These are phyloP conservation scores for Bidens hawaiensis DNA, from an alignment of 140 eudicot genomes.

Conservation along the genomic window DNA sequence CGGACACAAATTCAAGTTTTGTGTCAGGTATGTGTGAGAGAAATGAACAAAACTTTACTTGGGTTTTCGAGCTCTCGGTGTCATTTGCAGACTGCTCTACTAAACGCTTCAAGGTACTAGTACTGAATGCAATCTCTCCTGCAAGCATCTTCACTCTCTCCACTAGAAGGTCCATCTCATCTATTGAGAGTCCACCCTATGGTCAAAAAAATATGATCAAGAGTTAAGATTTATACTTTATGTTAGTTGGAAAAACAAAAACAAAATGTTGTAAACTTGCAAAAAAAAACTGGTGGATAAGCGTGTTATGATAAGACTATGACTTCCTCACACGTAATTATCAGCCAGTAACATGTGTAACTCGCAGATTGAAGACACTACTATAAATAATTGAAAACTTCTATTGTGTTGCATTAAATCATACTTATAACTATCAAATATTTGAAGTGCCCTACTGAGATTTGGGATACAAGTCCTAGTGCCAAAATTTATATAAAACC, in stretches of 20 bases:
- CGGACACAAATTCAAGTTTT: neutral
- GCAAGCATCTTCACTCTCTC: conserved; percentile 93
- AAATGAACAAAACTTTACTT: conserved; percentile 34
- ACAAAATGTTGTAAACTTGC: neutral
- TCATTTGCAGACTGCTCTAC: conserved; percentile 74
- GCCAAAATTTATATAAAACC: neutral
- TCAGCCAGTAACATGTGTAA: neutral
- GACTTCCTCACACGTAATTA: neutral
- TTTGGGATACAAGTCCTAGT: conserved; percentile 5
- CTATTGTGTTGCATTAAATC: neutral
- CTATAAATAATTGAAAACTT: neutral
- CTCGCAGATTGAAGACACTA: neutral
- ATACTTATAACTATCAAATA: neutral
- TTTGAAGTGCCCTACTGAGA: conserved; percentile 1
- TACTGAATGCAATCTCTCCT: conserved; percentile 77
- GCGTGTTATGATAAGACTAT: neutral
- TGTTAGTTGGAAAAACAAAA: neutral
- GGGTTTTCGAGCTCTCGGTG: conserved; percentile 75
- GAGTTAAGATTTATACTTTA: neutral
- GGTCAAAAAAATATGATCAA: conserved; percentile 15
- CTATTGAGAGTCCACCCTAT: conserved; percentile 58
- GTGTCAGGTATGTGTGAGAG: neutral
- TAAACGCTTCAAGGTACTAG: conserved; percentile 79
- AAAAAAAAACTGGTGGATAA: neutral
- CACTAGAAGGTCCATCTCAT: conserved; percentile 81